Base-by-base conservation (phyloP, 257 asterid genomes). In the Craterostigma plantagineum region DNA sequence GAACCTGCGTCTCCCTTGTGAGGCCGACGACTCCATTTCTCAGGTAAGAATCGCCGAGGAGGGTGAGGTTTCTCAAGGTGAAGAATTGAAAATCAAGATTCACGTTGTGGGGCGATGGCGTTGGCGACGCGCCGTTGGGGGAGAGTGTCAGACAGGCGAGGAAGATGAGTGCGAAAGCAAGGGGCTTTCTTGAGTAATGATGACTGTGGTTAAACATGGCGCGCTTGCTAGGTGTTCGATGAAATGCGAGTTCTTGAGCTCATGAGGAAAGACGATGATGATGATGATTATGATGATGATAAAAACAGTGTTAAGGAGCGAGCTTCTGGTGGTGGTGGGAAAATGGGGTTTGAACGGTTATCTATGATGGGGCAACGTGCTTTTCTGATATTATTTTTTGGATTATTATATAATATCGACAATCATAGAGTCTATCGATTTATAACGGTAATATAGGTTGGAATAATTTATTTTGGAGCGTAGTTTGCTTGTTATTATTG, bases 21-120 rank as follows among this genome's bases (percentile, higher is more conserved):
- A 90, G 80, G 8, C 98, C 98, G 0, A 83, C 57, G 45, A 79
- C 76, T 42, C 93, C 98, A 57, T 77, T 66, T 33, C 91, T 72
- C 45, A 83, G 83, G 49, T 76, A 75, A 0, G 98, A 82, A 53
- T 87, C 99, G 6, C 99, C 99, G 42, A 90, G 91, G 53, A 90
- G 95, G 7, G 94, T 79, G 8, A 83, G 63, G 50, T 90, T 83
- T 2, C 92, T 68, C 51, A 77, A 66, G 43, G 67, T 57, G 71
- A 90, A 74, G 50, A 68, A 52, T 5, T 73, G 82, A 65, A 90
- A 75, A 8, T 83, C 91, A 14, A 90, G 75, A 35, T 53, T 68
- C 18, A 69, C 66, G 33, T 63, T 63, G 39, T 68, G 57, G 7
- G 85, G 48, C 8, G 70, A 45, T 7, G 43, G 17, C 0, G 41